A percentile compares a stretch with the other conserved stretches of the same genome.
These are phyloP conservation scores for Populus hybrid DNA, from an alignment of 441 rosid species.

Conservation along the genomic window DNA sequence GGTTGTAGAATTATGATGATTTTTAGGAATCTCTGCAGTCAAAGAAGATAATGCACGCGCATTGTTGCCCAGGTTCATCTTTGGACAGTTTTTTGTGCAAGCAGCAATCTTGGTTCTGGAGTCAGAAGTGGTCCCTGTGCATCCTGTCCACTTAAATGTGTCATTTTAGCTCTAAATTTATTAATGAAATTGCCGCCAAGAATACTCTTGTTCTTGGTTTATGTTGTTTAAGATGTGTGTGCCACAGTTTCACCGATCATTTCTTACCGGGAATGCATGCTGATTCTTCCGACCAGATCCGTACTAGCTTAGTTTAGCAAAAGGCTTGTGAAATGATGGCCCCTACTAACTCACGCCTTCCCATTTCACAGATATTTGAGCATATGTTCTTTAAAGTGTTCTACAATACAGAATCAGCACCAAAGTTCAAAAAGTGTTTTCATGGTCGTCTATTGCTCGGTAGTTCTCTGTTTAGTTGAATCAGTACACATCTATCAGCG, in stretches of 20 bases:
- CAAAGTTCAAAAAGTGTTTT: not conserved
- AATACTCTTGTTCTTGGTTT: not conserved
- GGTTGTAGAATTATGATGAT: not conserved
- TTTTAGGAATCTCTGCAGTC: not conserved
- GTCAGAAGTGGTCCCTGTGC: not conserved
- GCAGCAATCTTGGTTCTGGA: not conserved
- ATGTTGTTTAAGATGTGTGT: not conserved
- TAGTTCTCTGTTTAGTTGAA: not conserved
- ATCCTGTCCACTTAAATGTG: not conserved
- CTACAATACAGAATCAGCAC: not conserved
- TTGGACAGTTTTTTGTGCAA: not conserved
- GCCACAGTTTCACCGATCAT: not conserved
- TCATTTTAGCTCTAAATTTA: not conserved
- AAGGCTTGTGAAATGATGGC: not conserved
- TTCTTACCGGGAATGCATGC: not conserved
- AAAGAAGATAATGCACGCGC: not conserved
- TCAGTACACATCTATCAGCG: not conserved
- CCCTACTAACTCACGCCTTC: not conserved
- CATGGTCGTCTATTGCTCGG: not conserved
- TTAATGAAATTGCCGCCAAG: not conserved
- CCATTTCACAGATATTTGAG: not conserved
- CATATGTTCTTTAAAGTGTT: not conserved
- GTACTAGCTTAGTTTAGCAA: not conserved
- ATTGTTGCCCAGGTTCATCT: not conserved
- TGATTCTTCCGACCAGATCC: constrained; percentile 2